Evolutionary conservation across 1,284 basidiomycete species (phyloP), one percentile per base, ranked within the genome.

Genomic region (Marasmius sp.): DNA sequence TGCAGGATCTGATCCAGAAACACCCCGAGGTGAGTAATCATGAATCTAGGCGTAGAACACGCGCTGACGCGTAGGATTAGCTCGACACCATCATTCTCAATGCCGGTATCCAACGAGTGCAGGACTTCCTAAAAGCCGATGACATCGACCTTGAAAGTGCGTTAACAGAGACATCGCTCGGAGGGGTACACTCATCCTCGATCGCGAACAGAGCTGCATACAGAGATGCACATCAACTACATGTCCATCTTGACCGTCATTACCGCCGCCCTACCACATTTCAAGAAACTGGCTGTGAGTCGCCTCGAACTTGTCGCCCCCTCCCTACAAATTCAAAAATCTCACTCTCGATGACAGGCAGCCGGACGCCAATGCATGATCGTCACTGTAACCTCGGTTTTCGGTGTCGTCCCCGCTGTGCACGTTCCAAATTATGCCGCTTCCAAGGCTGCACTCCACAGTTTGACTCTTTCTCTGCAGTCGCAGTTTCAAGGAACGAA

Each of bases 401-500:
- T 89, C 10, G 81, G 74, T 3, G 75, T 86, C 38, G 64, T 79
- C 20, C 85, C 85, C 0, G 72, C 69, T 0, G 72, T 79, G 0
- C 69, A 68, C 49, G 72, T 83, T 0, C 71, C 79, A 1, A 82
- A 83, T 63, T 88, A 89, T 65, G 83, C 77, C 37, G 86, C 86
- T 2, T 81, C 82, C 2, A 88, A 89, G 70, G 85, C 86, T 4
- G 86, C 86, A 1, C 66, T 89, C n/a, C 85, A 84, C 66, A 85
- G 81, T 60, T 78, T 86, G 60, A 76, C 76, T n/a, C 71, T 81
- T 22, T 81, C 83, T 1, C 75, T 89, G 22, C 75, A 81, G 56
- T 69, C 70, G 1, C 82, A 85, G 65, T 74, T 88, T 14, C 68
- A 76, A 55, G 77, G 75, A 14, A 85, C 82, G 8, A 82, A 83